Evolutionary conservation across 2,329 filamentous ascomycete genomes (phyloP).

Genomic region (Davidsoniella virescens): DNA sequence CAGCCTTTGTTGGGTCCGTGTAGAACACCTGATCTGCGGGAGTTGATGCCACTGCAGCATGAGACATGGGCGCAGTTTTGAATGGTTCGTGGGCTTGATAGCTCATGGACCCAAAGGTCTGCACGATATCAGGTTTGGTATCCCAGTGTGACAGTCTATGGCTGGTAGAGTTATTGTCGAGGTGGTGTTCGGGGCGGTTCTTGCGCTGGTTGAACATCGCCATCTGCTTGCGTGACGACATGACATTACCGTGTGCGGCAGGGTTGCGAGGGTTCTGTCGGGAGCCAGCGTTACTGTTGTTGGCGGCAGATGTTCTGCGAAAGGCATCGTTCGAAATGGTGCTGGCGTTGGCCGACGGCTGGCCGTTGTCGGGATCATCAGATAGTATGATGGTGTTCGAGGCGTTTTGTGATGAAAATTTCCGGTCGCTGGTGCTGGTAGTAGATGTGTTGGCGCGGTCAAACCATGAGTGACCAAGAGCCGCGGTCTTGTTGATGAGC

Average conservation of each 20-base stretch:
- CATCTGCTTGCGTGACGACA: constrained; percentile 37
- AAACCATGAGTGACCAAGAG: constrained; percentile 10
- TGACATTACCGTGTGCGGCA: constrained; percentile 17
- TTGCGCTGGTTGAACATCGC: constrained; percentile 39
- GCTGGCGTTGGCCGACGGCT: background rate
- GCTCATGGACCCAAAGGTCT: constrained; percentile 11
- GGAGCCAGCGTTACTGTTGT: background rate
- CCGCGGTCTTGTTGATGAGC: constrained; percentile 11
- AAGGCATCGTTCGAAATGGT: background rate
- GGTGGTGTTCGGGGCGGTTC: constrained; percentile 41
- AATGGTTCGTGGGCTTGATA: constrained; percentile 5
- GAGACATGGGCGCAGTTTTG: constrained; percentile 7
- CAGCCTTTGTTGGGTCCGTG: constrained; percentile 55
- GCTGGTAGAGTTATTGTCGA: constrained; percentile 21
- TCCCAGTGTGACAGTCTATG: constrained; percentile 26
- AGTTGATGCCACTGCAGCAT: constrained; percentile 5
- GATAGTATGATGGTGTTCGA: background rate
- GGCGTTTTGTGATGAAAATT: background rate
- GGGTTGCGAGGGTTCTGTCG: background rate
- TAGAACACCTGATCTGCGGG: constrained; percentile 33
- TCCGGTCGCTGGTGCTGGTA: background rate
- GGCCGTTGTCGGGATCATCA: constrained; percentile 1
- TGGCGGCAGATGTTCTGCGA: background rate
- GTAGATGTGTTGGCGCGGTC: constrained; percentile 2
- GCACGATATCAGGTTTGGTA: background rate